Base-by-base conservation (phyloP, 805 yeast species). In the Metschnikowia noctiluminum region DNA sequence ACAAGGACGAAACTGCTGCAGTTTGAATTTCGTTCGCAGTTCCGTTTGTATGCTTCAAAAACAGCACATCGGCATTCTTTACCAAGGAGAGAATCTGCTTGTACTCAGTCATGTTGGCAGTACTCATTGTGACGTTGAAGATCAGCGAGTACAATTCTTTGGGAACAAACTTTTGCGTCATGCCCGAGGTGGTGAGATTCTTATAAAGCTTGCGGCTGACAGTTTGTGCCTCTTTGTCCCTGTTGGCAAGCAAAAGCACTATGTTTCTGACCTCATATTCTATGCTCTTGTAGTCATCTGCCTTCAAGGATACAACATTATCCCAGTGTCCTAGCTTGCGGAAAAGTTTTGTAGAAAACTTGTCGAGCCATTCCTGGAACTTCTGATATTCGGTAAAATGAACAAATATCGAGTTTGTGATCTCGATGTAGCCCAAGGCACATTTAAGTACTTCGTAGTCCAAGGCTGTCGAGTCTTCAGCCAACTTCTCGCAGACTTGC, bases 51-150 rank as follows among this genome's bases (percentile, higher is more conserved):
- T 76, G 69, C 10, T 65, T 66, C 56, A 69, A 60, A 10, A 68
- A 67, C 6, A 80, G 74, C 2, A 72, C 71, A 39, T 74, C 70
- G 7, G 83, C 71, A 48, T 74, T 73, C 52, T 80, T 81, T 11
- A 76, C 78, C 15, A 84, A 61, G 31, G 79, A 80, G 32, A 77
- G 64, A 6, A 83, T 65, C 55, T 78, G 82, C 62, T 85, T 85
- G 74, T 83, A 85, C 35, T 80, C 82, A 54, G 79, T 77, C 43
- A 65, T 63, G 35, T 67, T 66, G 38, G 69, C 65, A 6, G 65
- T 63, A 28, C 65, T 61, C 32, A 81, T 66, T 3, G 72, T 63
- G 10, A 76, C 63, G 11, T 73, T 67, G 43, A 84, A 64, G 6
- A 74, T 65, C 28, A 79, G 67, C 8, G 72, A 64, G 14, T 80